Conservation (phyloP, 768 basidiomycete species). For the Suillus hirtellus region DNA sequence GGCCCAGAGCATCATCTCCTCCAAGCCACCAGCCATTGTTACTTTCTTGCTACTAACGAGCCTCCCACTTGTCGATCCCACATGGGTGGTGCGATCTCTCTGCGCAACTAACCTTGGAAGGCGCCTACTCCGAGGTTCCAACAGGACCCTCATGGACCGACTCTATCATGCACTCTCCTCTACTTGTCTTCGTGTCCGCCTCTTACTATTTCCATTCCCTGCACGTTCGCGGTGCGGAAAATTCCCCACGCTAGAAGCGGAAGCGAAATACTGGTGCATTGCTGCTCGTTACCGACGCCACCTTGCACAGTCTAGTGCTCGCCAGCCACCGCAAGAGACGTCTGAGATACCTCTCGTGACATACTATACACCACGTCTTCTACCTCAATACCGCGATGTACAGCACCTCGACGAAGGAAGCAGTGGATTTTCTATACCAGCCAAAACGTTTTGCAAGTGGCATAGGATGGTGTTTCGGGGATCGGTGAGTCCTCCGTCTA, state of each 20-base stretch:
- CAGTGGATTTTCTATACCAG: slow-evolving; percentile 31
- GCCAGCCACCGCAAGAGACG: slow-evolving; percentile 10
- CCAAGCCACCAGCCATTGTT: slow-evolving; percentile 7
- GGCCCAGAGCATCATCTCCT: neutral
- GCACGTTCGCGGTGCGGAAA: slow-evolving; percentile 17
- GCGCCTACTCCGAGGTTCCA: slow-evolving; percentile 7
- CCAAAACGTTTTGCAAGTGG: slow-evolving; percentile 45
- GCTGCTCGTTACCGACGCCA: slow-evolving; percentile 29
- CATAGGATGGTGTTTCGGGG: slow-evolving; percentile 45
- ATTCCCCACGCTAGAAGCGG: slow-evolving; percentile 25
- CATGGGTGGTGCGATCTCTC: slow-evolving; percentile 9
- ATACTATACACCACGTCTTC: slow-evolving; percentile 39
- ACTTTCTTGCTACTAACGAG: slow-evolving; percentile 17
- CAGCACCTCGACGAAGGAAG: slow-evolving; percentile 7
- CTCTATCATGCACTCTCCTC: slow-evolving; percentile 19
- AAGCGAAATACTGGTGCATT: slow-evolving; percentile 34
- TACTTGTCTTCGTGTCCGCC: slow-evolving; percentile 19
- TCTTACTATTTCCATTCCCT: slow-evolving; percentile 12
- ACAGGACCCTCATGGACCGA: neutral
- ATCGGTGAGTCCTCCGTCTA: slow-evolving; percentile 33
- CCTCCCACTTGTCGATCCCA: slow-evolving; percentile 13
- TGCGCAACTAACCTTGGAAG: slow-evolving; percentile 12
- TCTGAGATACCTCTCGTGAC: slow-evolving; percentile 26
- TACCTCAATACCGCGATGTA: slow-evolving; percentile 38
- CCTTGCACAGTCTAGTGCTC: slow-evolving; percentile 14